Evolutionary conservation across 768 basidiomycete genomes (phyloP), one percentile per base, ranked within the genome.

Genomic region (Mycena pura): DNA sequence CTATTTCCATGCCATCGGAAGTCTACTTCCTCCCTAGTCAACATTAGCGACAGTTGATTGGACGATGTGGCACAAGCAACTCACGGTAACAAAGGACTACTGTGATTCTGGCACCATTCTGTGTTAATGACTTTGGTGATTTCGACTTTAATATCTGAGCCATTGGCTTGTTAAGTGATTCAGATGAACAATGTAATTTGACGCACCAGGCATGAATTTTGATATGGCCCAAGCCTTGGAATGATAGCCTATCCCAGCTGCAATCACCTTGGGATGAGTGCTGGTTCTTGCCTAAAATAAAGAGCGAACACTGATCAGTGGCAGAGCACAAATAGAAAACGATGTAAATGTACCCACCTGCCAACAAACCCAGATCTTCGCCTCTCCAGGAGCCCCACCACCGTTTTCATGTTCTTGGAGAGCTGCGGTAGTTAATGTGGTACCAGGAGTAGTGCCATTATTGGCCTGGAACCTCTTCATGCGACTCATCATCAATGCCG

Each of bases 331-430:
- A 3, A 1, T 3, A 1, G 28, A 8, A 19, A 19, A 28, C 7
- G 8, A 40, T 22, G 29, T 5, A 49, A 36, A n/a, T n/a, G 2
- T 13, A 32, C 14, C 2, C 28, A 51, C 50, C 50, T 40, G 36
- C 50, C 50, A 51, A 25, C 50, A 51, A n/a, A 51, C 17, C 38
- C 38, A 27, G n/a, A 21, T 51, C 50, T 39, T 38, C 9, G 38
- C 17, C 6, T 51, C 50, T 15, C 50, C 50, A 17, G 50, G 50
- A n/a, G 40, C n/a, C n/a, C n/a, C 36, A 11, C 50, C 50, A 28
- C 50, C 50, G 21, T 51, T 34, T 28, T 51, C 38, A 17, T 50
- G 48, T 6, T 22, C 27, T 15, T 38, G 48, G 7, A 50, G 36
- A 5, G 21, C 11, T 6, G 5, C 14, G 7, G 50, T 51, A 1